phyloP scores from a whole-genome alignment of 805 yeast species.

The Zygoascus biomembranicola region DNA sequence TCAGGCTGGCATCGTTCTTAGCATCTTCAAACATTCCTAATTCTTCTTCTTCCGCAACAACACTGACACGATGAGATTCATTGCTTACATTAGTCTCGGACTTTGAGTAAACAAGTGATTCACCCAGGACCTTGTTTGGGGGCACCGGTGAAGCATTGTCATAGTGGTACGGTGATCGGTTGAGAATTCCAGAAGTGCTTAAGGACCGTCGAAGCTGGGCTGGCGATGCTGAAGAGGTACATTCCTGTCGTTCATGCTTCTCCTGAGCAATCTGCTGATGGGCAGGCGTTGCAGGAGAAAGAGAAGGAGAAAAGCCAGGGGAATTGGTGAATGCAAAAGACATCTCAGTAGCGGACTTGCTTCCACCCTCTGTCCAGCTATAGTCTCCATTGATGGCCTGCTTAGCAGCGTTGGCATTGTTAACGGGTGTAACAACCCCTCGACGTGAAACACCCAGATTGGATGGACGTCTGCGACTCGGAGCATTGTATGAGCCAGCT shows the following conservation, averaged over 20 bases:
- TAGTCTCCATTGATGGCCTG: neutral
- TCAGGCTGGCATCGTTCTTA: neutral
- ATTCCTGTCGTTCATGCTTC: neutral
- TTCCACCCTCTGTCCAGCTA: neutral
- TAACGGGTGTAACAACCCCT: neutral
- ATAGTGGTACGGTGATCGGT: neutral
- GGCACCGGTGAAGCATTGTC: neutral
- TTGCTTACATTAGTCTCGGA: neutral
- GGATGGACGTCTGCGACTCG: neutral
- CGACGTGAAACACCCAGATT: neutral
- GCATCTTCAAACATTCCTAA: neutral
- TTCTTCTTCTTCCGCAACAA: neutral
- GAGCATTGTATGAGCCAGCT: neutral
- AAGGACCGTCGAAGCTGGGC: conserved; percentile 2
- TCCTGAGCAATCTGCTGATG: neutral
- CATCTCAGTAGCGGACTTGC: conserved; percentile 6
- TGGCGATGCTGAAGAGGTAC: neutral
- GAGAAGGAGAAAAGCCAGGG: neutral
- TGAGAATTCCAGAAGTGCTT: conserved; percentile 2
- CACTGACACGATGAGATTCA: neutral
- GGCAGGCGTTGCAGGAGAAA: neutral
- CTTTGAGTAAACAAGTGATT: neutral
- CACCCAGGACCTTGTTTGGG: neutral
- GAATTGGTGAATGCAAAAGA: neutral
- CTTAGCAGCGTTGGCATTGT: neutral